Evolutionary conservation across 75 land plant species (phyloP).

Genomic region (Pseudotsuga menziesii): DNA sequence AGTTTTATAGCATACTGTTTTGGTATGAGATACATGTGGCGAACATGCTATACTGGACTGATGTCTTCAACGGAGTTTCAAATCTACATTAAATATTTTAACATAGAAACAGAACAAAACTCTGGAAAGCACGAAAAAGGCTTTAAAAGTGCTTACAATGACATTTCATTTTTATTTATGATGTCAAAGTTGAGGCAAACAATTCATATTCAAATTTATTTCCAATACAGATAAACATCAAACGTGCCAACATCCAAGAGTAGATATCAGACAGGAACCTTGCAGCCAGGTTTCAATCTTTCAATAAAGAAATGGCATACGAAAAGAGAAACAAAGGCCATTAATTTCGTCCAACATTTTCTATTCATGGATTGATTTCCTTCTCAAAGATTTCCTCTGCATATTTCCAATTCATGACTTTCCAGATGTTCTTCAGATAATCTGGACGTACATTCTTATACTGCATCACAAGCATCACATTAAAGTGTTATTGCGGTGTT

Average conservation of each 20-base stretch:
- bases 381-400: slow-evolving; percentile 64
- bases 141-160: too few relatives aligned
- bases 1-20: too few relatives aligned
- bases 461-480: slow-evolving; percentile 39
- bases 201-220: too few relatives aligned
- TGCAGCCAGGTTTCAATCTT: background rate
- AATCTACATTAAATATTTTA: too few relatives aligned
- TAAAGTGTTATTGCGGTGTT: background rate
- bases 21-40: too few relatives aligned
- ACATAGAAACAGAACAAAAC: too few relatives aligned
- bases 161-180: background rate
- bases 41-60: too few relatives aligned
- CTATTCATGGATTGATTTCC: slow-evolving; percentile 13
- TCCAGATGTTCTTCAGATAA: slow-evolving; percentile 97
- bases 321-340: background rate
- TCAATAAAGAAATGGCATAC: background rate
- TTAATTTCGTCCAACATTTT: background rate
- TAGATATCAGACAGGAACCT: background rate
- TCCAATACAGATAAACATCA: background rate
- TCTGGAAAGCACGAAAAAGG: background rate
- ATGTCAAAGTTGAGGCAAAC: background rate
- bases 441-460: slow-evolving; percentile 95
- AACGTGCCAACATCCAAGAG: background rate
- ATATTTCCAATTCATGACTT: slow-evolving; percentile 92
- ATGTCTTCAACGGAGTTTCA: too few relatives aligned